These are phyloP conservation scores for Lophiostoma macrostomum DNA, from an alignment of 495 filamentous ascomycete genomes.

Conservation along the genomic window DNA sequence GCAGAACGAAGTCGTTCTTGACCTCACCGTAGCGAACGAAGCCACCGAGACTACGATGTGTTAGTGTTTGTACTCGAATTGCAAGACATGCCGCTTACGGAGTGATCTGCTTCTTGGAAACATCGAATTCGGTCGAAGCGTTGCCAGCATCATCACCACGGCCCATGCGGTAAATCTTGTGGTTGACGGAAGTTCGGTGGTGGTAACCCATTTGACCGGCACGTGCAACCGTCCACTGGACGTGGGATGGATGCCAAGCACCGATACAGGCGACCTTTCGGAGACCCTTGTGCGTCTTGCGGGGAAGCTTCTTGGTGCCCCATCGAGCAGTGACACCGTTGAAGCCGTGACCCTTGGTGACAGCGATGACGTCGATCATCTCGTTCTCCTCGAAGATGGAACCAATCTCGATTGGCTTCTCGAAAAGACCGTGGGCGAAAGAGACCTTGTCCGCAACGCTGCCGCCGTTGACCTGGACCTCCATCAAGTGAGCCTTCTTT, in stretches of 20 bases:
- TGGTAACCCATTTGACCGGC: conserved; percentile 99
- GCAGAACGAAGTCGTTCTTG: conserved; percentile 98
- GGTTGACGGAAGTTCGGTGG: conserved; percentile 99
- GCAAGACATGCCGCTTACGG: conserved; percentile 71
- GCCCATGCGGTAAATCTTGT: conserved; percentile 99
- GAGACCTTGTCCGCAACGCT: conserved; percentile 92
- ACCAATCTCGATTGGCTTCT: conserved; percentile 93
- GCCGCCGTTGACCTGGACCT: conserved; percentile 99
- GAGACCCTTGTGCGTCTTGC: conserved; percentile 99
- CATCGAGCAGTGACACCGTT: conserved; percentile 95
- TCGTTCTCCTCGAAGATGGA: conserved; percentile 99
- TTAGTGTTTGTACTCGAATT: conserved; percentile 38
- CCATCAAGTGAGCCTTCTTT: conserved; percentile 99
- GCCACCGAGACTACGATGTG: conserved; percentile 75
- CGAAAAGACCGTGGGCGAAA: conserved; percentile 90
- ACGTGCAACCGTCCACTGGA: conserved; percentile 99
- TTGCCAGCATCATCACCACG: conserved; percentile 83
- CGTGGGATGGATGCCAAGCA: conserved; percentile 99
- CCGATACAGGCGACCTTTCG: conserved; percentile 99
- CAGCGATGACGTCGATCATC: conserved; percentile 99
- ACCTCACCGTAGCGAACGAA: conserved; percentile 99
- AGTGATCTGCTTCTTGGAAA: conserved; percentile 99
- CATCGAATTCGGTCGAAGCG: conserved; percentile 91
- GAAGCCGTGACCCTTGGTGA: conserved; percentile 99
- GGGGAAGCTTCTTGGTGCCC: conserved; percentile 99